phyloP scores from a whole-genome alignment of 129 eudicot genomes.

The Daucus carota region DH1_v3.0 NC_030387.2:36326501-36327000 shows the following conservation, averaged over 20 bases:
- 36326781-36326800: not conserved
- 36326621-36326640: slow-evolving; percentile 23
- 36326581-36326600: not conserved
- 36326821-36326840: not conserved
- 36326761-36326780: slow-evolving; percentile 1
- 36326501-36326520: slow-evolving; percentile 47
- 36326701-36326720: not conserved
- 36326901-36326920: no score
- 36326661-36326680: slow-evolving; percentile 16
- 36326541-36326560: not conserved
- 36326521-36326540: not conserved
- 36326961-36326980: no score
- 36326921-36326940: no score
- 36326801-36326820: slow-evolving; percentile 2
- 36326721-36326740: not conserved
- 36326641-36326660: slow-evolving; percentile 31
- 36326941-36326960: no score
- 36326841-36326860: no score
- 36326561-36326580: not conserved
- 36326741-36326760: not conserved
- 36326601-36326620: slow-evolving; percentile 1
- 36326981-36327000: no score
- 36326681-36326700: slow-evolving; percentile 1
- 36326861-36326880: not conserved
- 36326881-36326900: no score